Base-by-base conservation (phyloP, 108 stramenopile genomes). In the Cyclostephanos tholiformis region DNA sequence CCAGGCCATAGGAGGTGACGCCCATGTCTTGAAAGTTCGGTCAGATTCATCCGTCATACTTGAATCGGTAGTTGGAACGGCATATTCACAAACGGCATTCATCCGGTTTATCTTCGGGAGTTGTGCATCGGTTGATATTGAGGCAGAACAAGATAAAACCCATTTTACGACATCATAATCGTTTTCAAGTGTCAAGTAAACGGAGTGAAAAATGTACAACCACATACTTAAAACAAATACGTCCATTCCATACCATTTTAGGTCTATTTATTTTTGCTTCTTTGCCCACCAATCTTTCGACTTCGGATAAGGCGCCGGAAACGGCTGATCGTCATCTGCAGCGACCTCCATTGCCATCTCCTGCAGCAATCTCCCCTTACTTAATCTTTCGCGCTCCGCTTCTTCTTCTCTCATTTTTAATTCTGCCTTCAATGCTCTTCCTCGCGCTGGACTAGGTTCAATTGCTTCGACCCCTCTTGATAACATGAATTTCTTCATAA, bases 301-400 rank as follows among this genome's bases (percentile, higher is more conserved):
- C 63, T 83, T 70, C 13, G 87, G 83, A 55, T 85, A 88, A 14
- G 94, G 94, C 23, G 90, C 91, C 57, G 94, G 91, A 63, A 88
- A 91, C 22, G 94, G 90, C 48, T 92, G 84, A 23, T 80, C 87
- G 25, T 83, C 75, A 76, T 91, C 91, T 2, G 91, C 94, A 30
- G 91, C 89, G 23, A 92, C 91, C 73, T 95, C 94, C 91, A 94
- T 90, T 7, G 82, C 82, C 58, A 87, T 85, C 69, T 94, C 93
- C 63, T 91, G 78, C 14, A 94, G 63, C 49, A 67, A 66, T 59
- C 81, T 58, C 44, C 79, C 72, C 20, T 56, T 63, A 22, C 75
- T 83, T 53, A 64, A 84, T 39, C 66, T 49, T 66, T 76, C 80
- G 46, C 63, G 76, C 50, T 82, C 61, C 38, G 44, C 69, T 71